Percentiles rank a stretch among this genome's conserved stretches.
Evolutionary conservation across 2,329 filamentous ascomycete species (phyloP).

Genomic region (Claviceps capensis): DNA sequence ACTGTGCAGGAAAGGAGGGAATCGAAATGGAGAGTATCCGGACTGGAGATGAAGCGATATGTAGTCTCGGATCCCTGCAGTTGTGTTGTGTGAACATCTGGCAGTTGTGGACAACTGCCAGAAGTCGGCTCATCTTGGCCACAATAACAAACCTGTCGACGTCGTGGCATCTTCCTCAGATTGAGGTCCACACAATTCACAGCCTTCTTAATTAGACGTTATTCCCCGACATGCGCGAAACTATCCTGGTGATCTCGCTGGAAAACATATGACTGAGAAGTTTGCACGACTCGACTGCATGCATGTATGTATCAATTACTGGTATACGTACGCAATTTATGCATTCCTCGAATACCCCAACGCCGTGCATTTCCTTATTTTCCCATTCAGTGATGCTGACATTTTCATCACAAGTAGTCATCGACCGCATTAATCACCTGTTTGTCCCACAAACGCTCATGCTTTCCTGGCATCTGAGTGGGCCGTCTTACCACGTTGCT

Average conservation of each 20-base stretch:
- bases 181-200: no score
- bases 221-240: no score
- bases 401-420: not conserved
- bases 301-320: not conserved
- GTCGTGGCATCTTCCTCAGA: no score
- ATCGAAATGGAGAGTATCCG: not conserved
- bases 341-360: not conserved
- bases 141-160: not conserved
- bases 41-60: no score
- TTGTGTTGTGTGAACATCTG: not conserved
- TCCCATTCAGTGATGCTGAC: not conserved
- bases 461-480: not conserved
- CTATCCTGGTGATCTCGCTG: not conserved
- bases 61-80: no score
- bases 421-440: not conserved
- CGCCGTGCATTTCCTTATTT: not conserved
- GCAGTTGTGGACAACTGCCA: not conserved
- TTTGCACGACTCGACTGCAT: not conserved
- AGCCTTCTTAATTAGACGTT: no score
- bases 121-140: not conserved
- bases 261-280: not conserved
- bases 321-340: not conserved
- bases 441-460: not conserved
- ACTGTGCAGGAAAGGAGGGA: not conserved
- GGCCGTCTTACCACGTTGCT: constrained; percentile 6